Percentiles rank a stretch among this genome's conserved stretches.
These are phyloP conservation scores for Globisporangium cystogenes DNA, from an alignment of 352 stramenopile species.

Conservation along the genomic window DNA sequence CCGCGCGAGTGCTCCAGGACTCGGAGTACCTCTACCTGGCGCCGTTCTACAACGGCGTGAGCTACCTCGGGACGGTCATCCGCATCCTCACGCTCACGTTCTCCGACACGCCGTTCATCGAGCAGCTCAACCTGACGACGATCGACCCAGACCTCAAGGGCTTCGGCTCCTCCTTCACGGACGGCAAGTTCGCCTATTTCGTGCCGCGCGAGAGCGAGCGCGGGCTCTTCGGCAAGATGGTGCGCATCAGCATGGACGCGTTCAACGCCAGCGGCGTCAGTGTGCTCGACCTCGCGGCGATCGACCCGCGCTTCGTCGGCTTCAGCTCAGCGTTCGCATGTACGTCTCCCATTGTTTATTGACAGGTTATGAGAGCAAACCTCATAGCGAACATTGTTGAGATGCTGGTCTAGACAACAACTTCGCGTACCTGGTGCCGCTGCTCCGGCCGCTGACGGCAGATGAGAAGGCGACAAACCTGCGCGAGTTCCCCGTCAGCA, in stretches of 20 bases:
- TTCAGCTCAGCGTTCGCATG: constrained; percentile 62
- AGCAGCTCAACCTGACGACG: constrained; percentile 44
- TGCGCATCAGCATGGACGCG: constrained; percentile 41
- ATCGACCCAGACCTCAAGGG: constrained; percentile 39
- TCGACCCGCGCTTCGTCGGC: constrained; percentile 53
- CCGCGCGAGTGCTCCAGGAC: constrained; percentile 24
- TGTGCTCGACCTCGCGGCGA: constrained; percentile 42
- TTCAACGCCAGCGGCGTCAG: constrained; percentile 34
- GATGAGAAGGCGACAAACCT: constrained; percentile 59
- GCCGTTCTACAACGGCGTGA: constrained; percentile 55
- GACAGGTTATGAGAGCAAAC: background rate
- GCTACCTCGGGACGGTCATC: constrained; percentile 44
- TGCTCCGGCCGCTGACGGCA: constrained; percentile 26
- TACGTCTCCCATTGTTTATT: constrained; percentile 18
- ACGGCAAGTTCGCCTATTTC: constrained; percentile 61
- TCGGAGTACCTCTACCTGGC: constrained; percentile 70
- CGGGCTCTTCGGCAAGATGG: constrained; percentile 56
- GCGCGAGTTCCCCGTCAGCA: constrained; percentile 63
- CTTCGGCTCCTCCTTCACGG: constrained; percentile 53
- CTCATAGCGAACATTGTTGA: background rate
- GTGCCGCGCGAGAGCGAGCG: constrained; percentile 49
- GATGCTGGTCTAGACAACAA: constrained; percentile 31
- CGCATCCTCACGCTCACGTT: constrained; percentile 44
- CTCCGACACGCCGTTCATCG: constrained; percentile 32
- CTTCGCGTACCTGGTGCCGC: constrained; percentile 59